These are phyloP conservation scores for Aspergillus nanangensis DNA, from an alignment of 495 filamentous ascomycete species.

Conservation along the genomic window DNA sequence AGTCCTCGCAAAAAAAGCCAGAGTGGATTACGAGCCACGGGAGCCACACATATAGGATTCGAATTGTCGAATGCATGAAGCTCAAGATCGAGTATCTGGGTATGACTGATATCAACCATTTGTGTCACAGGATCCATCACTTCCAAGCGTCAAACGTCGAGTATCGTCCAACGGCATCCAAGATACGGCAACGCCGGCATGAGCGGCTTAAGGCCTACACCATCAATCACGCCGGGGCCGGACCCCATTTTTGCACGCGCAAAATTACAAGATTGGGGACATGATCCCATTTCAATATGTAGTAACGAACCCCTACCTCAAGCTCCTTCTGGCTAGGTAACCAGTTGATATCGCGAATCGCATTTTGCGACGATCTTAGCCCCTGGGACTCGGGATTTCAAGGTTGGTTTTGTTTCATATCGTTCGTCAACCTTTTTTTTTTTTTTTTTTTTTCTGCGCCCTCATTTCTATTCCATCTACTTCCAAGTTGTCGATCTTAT, in stretches of 20 bases:
- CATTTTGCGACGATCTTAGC: conserved; percentile 12
- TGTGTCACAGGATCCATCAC: conserved; percentile 24
- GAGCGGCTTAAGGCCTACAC: conserved; percentile 7
- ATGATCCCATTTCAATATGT: conserved; percentile 11
- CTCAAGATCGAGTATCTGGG: conserved; percentile 17
- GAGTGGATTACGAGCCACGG: conserved; percentile 19
- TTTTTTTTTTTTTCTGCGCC: background rate
- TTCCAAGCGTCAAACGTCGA: conserved; percentile 36
- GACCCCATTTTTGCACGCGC: conserved; percentile 21
- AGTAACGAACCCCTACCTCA: conserved; percentile 10
- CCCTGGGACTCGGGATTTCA: conserved; percentile 19
- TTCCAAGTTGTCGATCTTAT: background rate
- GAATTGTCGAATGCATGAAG: conserved; percentile 16
- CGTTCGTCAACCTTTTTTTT: background rate
- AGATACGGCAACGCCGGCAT: conserved; percentile 32
- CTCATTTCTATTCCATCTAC: background rate
- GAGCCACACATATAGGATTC: conserved; percentile 11
- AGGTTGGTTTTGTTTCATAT: conserved; percentile 32
- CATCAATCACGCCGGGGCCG: conserved; percentile 25
- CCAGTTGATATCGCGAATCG: conserved; percentile 19
- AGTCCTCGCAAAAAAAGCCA: conserved; percentile 28
- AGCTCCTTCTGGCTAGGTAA: conserved; percentile 16
- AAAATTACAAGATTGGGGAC: conserved; percentile 3
- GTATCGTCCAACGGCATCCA: conserved; percentile 28
- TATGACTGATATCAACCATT: conserved; percentile 35